Evolutionary conservation across 176 grass and related monocot genomes (phyloP), one percentile per base, ranked within the genome.

Genomic region (Tillandsia leiboldiana): DNA sequence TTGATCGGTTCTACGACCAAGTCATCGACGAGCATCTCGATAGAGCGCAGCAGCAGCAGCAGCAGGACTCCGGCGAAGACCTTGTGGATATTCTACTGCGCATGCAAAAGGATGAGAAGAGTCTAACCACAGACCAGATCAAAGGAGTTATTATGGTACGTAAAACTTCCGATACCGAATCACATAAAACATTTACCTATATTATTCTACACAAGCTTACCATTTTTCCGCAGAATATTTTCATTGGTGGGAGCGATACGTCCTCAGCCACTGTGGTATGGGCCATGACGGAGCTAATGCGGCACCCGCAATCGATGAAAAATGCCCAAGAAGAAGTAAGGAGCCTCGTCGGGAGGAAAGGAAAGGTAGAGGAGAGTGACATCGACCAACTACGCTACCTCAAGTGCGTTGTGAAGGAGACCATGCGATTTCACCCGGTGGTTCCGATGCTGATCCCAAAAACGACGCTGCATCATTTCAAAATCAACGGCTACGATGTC

Each of bases 241-340:
- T 65, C 54, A 5, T 70, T 47, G 77, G 67, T 18, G 77, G 77
- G 17, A 79, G 67, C 3, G 68, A 79, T 27, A 79, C 77, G 52
- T 79, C 77, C 14, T 68, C 54, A 0, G 48, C 56, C 26, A 72
- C 58, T 11, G 59, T 79, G 12, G 69, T 53, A 9, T 79, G 77
- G 77, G 68, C 69, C 8, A 79, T 79, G 77, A 28, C 52, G 3
- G 77, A 79, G 54, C 77, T 79, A 62, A 12, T 79, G 22, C 63
- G 54, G 42, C 53, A 79, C 51, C 77, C 77, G 42, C 24, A 72
- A 53, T 49, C 4, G 12, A 15, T 79, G 22, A 51, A 72, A 49
- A 72, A 64, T 62, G 77, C 27, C 1, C 77, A 79, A 79, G 15
- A 72, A 50, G 77, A 79, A 17, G 24, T 79, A 56, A 70, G 77